phyloP scores from a whole-genome alignment of 169 alveolate genomes.

The Plasmodium blacklocki region DNA sequence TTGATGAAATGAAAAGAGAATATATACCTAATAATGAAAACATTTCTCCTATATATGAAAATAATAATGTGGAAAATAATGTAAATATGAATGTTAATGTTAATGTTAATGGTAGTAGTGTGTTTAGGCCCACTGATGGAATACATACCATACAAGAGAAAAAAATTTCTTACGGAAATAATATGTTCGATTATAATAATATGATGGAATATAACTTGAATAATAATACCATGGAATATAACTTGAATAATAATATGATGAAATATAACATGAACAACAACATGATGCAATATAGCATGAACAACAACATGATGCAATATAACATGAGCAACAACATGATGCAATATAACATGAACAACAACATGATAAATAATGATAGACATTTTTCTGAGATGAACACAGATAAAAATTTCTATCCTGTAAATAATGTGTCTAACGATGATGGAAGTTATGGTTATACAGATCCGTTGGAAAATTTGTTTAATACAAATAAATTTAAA shows the following conservation, averaged over 20 bases:
- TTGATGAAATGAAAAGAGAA: slow-evolving; percentile 30
- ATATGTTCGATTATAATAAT: background rate
- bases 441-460: background rate
- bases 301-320: background rate
- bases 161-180: background rate
- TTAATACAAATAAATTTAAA: slow-evolving; percentile 25
- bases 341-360: background rate
- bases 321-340: background rate
- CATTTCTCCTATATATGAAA: background rate
- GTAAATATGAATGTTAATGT: background rate
- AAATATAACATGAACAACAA: no score
- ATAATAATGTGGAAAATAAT: slow-evolving; percentile 4
- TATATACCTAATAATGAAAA: background rate
- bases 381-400: no score
- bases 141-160: slow-evolving; percentile 4
- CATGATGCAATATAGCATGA: no score
- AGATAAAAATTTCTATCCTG: background rate
- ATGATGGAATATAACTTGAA: no score
- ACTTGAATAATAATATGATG: no score
- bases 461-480: slow-evolving; percentile 12
- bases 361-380: background rate
- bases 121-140: background rate
- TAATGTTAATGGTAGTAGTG: background rate
- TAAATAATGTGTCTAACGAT: background rate
- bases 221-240: no score